Evolutionary conservation across 2,329 filamentous ascomycete genomes (phyloP), one percentile per base, ranked within the genome.

Genomic region (Diaporthe longicolla): DNA sequence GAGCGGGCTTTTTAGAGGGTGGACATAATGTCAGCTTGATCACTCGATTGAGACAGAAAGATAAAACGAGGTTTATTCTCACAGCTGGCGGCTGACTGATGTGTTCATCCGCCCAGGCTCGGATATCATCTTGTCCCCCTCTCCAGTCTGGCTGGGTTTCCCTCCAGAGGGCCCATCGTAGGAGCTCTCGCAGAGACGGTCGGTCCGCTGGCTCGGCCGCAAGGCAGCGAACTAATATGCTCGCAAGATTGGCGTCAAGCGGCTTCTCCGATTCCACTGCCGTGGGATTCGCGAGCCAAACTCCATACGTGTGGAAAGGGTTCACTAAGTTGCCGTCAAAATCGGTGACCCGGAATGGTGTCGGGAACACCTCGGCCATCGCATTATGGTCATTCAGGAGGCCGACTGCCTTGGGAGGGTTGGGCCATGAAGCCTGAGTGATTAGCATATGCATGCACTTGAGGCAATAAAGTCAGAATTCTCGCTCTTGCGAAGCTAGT

Each of bases 391-490:
- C 59, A 8, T 65, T 65, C 26, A 65, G 13, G 26, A 43, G 59
- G 32, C 59, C 59, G 13, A 65, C 26, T 48, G 59, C 59, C 29
- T 48, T 19, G 7, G 59, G 59, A 35, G 59, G 59, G 13, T 32
- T 8, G 48, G 59, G 48, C 59, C 59, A 65, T 4, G 13, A 7
- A 35, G 59, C 29, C 10, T 50, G 59, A 10, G 59, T 65, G 11
- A 48, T 24, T 26, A 65, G 40, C 59, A 65, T 65, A n/a, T 65
- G 59, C 59, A 65, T 63, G 24, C 58, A 63, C 58, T 63, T 29
- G 24, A 45, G 26, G 37, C 24, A 26, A 9, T 45, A 4, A 10
- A 45, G 24, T 63, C 10, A 63, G 58, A 37, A 10, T 63, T 45
- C 17, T 45, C 26, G n/a, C 40, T 21, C 24, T 45, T 17, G 21